A percentile compares a stretch with the other conserved stretches of the same genome.
Conservation (phyloP, 176 grass and related monocot species). For the Aechmea fasciata region DNA sequence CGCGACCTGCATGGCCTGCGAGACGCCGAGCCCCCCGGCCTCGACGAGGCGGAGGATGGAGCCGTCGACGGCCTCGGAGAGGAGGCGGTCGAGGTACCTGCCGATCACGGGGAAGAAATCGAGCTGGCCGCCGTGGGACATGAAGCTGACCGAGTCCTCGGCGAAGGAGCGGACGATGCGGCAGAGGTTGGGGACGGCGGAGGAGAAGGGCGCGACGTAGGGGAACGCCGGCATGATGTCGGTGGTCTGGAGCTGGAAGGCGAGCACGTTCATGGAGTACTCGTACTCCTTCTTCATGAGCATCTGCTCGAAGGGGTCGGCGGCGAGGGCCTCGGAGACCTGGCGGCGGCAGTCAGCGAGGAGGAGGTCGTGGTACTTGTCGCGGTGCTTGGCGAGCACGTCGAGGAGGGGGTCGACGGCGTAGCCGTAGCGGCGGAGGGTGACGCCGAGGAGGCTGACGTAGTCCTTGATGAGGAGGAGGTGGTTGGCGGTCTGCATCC, state of each 20-base stretch:
- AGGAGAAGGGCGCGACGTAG: constrained; percentile 79
- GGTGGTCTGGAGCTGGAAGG: constrained; percentile 93
- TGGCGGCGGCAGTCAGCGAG: constrained; percentile 87
- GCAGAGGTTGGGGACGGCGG: constrained; percentile 82
- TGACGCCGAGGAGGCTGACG: constrained; percentile 60
- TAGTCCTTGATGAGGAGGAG: constrained; percentile 94
- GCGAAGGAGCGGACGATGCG: constrained; percentile 93
- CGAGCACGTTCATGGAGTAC: constrained; percentile 95
- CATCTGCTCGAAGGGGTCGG: constrained; percentile 97
- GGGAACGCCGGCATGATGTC: constrained; percentile 93
- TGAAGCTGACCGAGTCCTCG: constrained; percentile 94
- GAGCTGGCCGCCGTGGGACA: constrained; percentile 85
- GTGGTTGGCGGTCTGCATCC: constrained; percentile 98
- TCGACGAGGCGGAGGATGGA: constrained; percentile 63
- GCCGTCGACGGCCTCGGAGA: constrained; percentile 56
- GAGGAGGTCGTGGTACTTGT: constrained; percentile 95
- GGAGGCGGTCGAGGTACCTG: constrained; percentile 87
- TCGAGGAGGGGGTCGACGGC: constrained; percentile 81
- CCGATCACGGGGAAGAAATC: constrained; percentile 74
- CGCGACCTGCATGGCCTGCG: constrained; percentile 90
- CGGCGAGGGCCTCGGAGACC: constrained; percentile 72
- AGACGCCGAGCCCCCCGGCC: constrained; percentile 64
- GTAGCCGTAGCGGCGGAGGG: constrained; percentile 81
- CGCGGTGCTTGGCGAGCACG: constrained; percentile 77
- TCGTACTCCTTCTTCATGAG: constrained; percentile 99